These are phyloP conservation scores for Eudorina sp. DNA, from an alignment of 139 green algal genomes.

Conservation along the genomic window DNA sequence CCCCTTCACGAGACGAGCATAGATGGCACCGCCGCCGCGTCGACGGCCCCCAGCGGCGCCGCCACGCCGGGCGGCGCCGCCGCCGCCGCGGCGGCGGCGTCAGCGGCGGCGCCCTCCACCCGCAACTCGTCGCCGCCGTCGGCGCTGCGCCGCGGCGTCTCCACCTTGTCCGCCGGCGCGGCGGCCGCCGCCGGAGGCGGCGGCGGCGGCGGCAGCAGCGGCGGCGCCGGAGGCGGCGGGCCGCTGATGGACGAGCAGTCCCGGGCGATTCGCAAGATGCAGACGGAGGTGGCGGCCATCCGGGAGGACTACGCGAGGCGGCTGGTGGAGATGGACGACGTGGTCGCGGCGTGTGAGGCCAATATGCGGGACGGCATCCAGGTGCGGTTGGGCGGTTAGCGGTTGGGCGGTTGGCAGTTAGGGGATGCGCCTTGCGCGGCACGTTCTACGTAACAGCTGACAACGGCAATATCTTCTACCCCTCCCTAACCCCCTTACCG, in stretches of 20 bases:
- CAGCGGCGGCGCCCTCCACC: not conserved
- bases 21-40: too few relatives aligned
- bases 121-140: not conserved
- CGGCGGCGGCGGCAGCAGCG: not conserved
- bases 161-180: not conserved
- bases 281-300: conserved; percentile 35
- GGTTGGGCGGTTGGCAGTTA: too few relatives aligned
- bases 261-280: not conserved
- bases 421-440: too few relatives aligned
- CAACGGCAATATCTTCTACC: too few relatives aligned
- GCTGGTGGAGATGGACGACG: conserved; percentile 35
- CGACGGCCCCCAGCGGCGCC: too few relatives aligned
- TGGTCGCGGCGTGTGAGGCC: conserved; percentile 29
- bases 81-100: not conserved
- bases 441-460: too few relatives aligned
- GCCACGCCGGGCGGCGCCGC: too few relatives aligned
- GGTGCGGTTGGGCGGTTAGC: conserved; percentile 8
- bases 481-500: too few relatives aligned
- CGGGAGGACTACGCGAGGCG: conserved; percentile 43
- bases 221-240: not conserved
- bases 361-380: conserved; percentile 21
- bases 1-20: too few relatives aligned
- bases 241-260: conserved; percentile 40
- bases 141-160: not conserved
- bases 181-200: not conserved